These are phyloP conservation scores for Plantago coronopus DNA, from an alignment of 305 asterid species.

Conservation along the genomic window DNA sequence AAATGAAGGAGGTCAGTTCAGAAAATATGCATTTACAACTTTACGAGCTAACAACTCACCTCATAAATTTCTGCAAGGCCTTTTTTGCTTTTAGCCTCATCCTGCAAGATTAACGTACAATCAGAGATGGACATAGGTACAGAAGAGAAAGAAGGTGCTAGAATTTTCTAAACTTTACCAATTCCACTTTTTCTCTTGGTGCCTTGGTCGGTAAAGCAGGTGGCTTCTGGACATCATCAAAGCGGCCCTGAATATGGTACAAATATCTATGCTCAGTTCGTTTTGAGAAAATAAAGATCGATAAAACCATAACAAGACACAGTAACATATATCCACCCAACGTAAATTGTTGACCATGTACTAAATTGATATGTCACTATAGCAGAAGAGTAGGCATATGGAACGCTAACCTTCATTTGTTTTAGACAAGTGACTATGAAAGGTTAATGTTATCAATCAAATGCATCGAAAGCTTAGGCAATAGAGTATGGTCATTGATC, in stretches of 20 bases:
- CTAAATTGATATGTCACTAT: background rate
- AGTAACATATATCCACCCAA: background rate
- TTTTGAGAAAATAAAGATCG: constrained; percentile 7
- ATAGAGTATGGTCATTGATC: too few species aligned
- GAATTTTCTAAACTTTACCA: constrained; percentile 44
- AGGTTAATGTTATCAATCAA: too few species aligned
- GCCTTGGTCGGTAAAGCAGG: constrained; percentile 54
- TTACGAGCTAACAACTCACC: constrained; percentile 40
- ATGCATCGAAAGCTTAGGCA: too few species aligned
- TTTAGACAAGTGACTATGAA: too few species aligned
- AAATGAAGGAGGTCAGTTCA: background rate
- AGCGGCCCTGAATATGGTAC: constrained; percentile 59
- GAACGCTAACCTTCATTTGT: background rate
- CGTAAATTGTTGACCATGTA: background rate
- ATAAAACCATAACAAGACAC: background rate
- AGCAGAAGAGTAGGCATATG: constrained; percentile 6
- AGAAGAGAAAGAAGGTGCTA: constrained; percentile 11
- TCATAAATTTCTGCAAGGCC: constrained; percentile 91
- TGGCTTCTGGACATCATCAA: constrained; percentile 77
- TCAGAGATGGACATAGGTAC: constrained; percentile 15
- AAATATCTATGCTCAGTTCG: constrained; percentile 10
- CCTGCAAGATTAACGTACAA: constrained; percentile 44
- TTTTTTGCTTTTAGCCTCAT: constrained; percentile 84
- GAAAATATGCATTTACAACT: constrained; percentile 11
- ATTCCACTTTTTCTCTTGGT: constrained; percentile 61